Conservation (phyloP, 2,329 filamentous ascomycete genomes). For the Pseudopyrenochaeta lycopersici region DNA sequence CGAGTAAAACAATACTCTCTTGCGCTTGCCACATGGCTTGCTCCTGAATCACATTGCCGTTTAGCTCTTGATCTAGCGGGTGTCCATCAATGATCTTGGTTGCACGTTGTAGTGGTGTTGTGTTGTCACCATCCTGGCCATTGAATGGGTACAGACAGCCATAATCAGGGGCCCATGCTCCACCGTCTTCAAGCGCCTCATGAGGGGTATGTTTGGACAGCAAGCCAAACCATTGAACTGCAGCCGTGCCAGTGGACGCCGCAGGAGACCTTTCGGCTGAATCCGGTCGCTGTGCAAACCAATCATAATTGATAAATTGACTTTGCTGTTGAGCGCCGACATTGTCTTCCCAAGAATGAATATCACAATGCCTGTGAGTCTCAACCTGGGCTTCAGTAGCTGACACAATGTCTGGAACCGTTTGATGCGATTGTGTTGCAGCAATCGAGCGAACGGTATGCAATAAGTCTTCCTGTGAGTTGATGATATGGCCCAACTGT, state of each 20-base stretch:
- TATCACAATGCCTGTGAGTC: neutral
- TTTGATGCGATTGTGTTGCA: neutral
- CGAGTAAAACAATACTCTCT: neutral
- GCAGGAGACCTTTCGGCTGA: neutral
- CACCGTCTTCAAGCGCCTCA: neutral
- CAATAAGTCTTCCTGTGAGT: neutral
- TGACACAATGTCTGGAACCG: neutral
- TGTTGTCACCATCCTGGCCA: neutral
- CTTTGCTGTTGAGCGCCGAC: neutral
- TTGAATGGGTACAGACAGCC: neutral
- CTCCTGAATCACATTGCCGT: neutral
- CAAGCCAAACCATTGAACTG: neutral
- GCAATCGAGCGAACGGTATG: neutral
- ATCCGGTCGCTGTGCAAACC: neutral
- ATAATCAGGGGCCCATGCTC: neutral
- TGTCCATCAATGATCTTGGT: neutral
- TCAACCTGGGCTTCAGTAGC: neutral
- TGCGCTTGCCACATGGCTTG: neutral
- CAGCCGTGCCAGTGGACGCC: neutral
- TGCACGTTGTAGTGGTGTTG: neutral
- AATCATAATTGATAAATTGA: neutral
- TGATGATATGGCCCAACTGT: neutral
- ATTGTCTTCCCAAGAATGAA: neutral
- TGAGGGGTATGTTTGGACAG: neutral
- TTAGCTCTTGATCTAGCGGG: neutral